Evolutionary conservation across 805 yeast genomes (phyloP).

Genomic region (Ogataea degrootiae): DNA sequence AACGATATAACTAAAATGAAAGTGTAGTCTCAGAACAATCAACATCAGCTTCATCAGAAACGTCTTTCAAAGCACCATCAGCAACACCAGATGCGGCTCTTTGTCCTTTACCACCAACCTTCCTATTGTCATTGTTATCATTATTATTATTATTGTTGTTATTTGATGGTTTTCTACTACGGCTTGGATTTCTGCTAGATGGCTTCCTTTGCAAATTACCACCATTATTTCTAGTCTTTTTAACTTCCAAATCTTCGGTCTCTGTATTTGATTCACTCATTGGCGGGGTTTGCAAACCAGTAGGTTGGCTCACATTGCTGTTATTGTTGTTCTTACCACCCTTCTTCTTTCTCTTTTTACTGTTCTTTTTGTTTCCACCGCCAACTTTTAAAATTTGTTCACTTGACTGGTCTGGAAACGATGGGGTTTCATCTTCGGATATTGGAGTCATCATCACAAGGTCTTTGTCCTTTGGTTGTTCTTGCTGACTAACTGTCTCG

Average conservation of each 20-base stretch:
- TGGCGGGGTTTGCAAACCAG: neutral
- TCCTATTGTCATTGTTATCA: neutral
- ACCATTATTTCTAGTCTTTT: neutral
- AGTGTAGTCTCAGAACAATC: neutral
- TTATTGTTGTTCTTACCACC: neutral
- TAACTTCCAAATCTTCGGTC: neutral
- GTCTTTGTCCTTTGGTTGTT: neutral
- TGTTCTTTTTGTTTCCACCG: neutral
- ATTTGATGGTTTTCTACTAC: too few species aligned
- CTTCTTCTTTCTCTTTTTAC: neutral
- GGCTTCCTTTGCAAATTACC: neutral
- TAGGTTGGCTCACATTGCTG: neutral
- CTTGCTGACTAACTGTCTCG: neutral
- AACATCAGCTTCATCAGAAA: neutral
- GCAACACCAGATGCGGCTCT: neutral
- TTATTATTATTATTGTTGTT: neutral
- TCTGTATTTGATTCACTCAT: neutral
- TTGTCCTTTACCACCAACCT: neutral
- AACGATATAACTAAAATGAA: neutral
- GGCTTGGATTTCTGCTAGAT: neutral
- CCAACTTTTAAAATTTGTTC: neutral
- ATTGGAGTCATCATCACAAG: neutral
- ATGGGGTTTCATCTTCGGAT: neutral
- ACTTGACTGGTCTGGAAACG: neutral
- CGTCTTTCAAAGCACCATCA: neutral